A percentile compares a stretch with the other conserved stretches of the same genome.
Conservation (phyloP, 768 basidiomycete genomes). For the Scleroderma citrinum region DNA sequence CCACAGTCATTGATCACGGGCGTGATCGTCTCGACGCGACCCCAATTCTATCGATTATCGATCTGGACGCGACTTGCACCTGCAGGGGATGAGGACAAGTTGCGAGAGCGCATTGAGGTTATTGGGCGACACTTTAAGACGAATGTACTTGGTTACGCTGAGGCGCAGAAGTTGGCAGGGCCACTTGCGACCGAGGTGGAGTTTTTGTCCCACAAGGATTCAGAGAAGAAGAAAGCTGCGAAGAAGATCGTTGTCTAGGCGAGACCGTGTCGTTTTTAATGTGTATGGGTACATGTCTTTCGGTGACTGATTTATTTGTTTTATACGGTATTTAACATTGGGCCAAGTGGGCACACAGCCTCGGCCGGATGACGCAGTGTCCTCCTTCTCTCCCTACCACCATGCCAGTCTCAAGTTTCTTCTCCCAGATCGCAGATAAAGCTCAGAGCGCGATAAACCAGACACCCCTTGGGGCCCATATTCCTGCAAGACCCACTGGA, state of each 20-base stretch:
- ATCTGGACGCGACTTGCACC: conserved; percentile 96
- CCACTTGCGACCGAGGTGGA: conserved; percentile 94
- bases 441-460: conserved; percentile 66
- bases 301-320: conserved; percentile 28
- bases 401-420: conserved; percentile 59
- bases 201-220: conserved; percentile 91
- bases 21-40: conserved; percentile 91
- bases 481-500: conserved; percentile 39
- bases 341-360: too few relatives aligned
- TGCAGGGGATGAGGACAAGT: conserved; percentile 45
- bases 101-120: conserved; percentile 76
- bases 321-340: conserved; percentile 17
- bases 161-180: conserved; percentile 68
- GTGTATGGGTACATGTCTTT: conserved; percentile 12
- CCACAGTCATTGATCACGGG: conserved; percentile 75
- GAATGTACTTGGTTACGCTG: conserved; percentile 75
- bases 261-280: conserved; percentile 8
- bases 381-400: not conserved
- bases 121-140: conserved; percentile 91
- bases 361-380: not conserved
- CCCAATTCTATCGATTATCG: conserved; percentile 91
- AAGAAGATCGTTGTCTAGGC: conserved; percentile 71
- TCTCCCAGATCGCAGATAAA: conserved; percentile 68
- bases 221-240: conserved; percentile 83
- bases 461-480: conserved; percentile 50